A percentile compares a stretch with the other conserved stretches of the same genome.
Evolutionary conservation across 495 filamentous ascomycete genomes (phyloP).

Genomic region (Talaromyces stipitatus): DNA sequence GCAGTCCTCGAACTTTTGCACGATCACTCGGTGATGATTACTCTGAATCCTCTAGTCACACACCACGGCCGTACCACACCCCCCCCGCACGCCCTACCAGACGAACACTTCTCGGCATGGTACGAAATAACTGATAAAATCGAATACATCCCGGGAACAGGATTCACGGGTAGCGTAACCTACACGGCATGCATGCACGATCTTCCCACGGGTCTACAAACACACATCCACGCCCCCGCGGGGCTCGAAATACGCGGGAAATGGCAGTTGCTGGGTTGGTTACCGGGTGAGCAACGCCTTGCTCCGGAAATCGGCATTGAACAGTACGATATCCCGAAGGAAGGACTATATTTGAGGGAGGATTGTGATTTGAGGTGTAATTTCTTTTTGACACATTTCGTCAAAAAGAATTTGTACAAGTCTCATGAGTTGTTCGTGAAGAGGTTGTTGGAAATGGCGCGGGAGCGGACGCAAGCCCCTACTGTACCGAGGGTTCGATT

Average conservation of each 20-base stretch:
- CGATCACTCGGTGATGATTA: slow-evolving; percentile 69
- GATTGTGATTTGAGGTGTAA: slow-evolving; percentile 75
- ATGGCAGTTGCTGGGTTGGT: slow-evolving; percentile 52
- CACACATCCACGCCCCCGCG: slow-evolving; percentile 65
- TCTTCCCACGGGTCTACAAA: slow-evolving; percentile 58
- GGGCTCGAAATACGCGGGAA: slow-evolving; percentile 61
- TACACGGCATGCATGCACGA: slow-evolving; percentile 74
- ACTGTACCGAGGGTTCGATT: too few relatives aligned
- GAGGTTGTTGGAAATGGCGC: slow-evolving; percentile 52
- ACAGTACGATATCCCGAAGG: slow-evolving; percentile 30
- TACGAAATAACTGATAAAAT: slow-evolving; percentile 59
- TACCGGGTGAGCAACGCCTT: slow-evolving; percentile 54
- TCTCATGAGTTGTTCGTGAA: slow-evolving; percentile 59
- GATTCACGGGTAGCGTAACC: slow-evolving; percentile 55
- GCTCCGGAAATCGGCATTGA: slow-evolving; percentile 47
- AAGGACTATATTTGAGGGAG: slow-evolving; percentile 67
- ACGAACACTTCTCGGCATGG: slow-evolving; percentile 64
- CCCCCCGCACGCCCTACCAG: slow-evolving; percentile 51
- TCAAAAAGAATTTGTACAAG: slow-evolving; percentile 69
- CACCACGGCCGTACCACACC: slow-evolving; percentile 56
- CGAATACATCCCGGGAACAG: slow-evolving; percentile 60
- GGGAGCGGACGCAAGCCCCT: neutral
- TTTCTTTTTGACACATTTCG: slow-evolving; percentile 59
- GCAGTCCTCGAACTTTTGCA: slow-evolving; percentile 63
- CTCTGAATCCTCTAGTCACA: slow-evolving; percentile 71